Conservation (phyloP, 139 green algal genomes). For the Penium margaritaceum region DNA sequence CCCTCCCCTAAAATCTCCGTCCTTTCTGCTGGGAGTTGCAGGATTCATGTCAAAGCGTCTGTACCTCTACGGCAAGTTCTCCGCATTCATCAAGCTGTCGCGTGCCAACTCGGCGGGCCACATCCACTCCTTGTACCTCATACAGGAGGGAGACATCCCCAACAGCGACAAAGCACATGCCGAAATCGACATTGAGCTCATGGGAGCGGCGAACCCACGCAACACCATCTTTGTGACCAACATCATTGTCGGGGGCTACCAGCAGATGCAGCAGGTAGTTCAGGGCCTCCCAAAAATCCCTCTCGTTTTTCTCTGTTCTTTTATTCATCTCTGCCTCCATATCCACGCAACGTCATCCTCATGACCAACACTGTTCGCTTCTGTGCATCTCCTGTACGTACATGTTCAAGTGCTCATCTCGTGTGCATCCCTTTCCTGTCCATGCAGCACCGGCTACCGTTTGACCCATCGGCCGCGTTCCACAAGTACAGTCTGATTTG, state of each 20-base stretch:
- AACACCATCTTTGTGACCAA: background rate
- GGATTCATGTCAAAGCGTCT: background rate
- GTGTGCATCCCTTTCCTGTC: too few relatives aligned
- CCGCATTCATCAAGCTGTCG: background rate
- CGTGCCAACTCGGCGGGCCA: background rate
- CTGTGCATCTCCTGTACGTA: too few relatives aligned
- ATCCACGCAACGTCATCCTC: too few relatives aligned
- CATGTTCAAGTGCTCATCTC: too few relatives aligned
- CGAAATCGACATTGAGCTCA: slow-evolving; percentile 7
- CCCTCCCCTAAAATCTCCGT: too few relatives aligned
- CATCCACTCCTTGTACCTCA: slow-evolving; percentile 5
- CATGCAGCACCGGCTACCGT: background rate
- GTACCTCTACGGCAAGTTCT: slow-evolving; percentile 3
- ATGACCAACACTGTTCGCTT: too few relatives aligned
- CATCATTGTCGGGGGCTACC: background rate
- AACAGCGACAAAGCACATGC: background rate
- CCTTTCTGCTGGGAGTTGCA: too few relatives aligned
- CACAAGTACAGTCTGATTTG: background rate
- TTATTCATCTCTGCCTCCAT: too few relatives aligned
- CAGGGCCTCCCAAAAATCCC: too few relatives aligned
- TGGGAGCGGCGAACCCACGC: background rate
- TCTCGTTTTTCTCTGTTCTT: too few relatives aligned
- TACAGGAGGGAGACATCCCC: background rate
- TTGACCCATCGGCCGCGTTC: background rate
- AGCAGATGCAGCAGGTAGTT: slow-evolving; percentile 2